Percentiles rank a stretch among this genome's conserved stretches.
Evolutionary conservation across 2,329 filamentous ascomycete genomes (phyloP).

Genomic region (Aureobasidium namibiae): DNA sequence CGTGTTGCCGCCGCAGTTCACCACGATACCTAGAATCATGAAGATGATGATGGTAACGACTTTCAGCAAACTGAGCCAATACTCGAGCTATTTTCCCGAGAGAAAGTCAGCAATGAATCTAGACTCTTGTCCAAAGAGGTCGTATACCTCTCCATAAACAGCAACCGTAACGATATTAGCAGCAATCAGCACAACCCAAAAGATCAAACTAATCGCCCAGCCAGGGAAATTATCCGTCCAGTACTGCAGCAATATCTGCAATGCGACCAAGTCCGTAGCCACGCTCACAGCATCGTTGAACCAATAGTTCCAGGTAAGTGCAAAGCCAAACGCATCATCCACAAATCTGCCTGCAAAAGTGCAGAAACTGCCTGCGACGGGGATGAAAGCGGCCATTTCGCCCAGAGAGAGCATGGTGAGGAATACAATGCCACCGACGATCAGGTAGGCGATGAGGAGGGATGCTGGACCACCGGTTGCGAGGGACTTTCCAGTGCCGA

Average conservation of each 20-base stretch:
- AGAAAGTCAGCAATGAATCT: neutral
- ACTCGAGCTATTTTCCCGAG: conserved; percentile 36
- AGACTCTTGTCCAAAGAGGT: neutral
- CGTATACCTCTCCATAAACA: conserved; percentile 44
- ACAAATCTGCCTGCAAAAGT: no score
- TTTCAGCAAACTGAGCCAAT: conserved; percentile 50
- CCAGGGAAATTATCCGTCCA: conserved; percentile 57
- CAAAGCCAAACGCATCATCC: no score
- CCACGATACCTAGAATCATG: conserved; percentile 54
- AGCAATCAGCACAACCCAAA: conserved; percentile 48
- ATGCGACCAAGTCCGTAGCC: conserved; percentile 52
- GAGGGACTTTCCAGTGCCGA: no score
- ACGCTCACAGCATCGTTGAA: conserved; percentile 57
- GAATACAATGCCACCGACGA: no score
- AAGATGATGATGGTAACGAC: conserved; percentile 49
- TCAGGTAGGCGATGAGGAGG: no score
- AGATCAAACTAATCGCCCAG: conserved; percentile 55
- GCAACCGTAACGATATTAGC: conserved; percentile 46
- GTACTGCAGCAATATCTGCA: conserved; percentile 52
- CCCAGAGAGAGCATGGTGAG: no score
- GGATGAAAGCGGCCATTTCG: no score
- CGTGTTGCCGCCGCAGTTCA: conserved; percentile 55
- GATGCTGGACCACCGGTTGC: no score
- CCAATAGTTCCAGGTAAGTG: conserved; percentile 25
- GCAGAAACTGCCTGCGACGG: no score